phyloP scores from a whole-genome alignment of 2,329 filamentous ascomycete genomes.

The Stachybotrys chlorohalonatus region DNA sequence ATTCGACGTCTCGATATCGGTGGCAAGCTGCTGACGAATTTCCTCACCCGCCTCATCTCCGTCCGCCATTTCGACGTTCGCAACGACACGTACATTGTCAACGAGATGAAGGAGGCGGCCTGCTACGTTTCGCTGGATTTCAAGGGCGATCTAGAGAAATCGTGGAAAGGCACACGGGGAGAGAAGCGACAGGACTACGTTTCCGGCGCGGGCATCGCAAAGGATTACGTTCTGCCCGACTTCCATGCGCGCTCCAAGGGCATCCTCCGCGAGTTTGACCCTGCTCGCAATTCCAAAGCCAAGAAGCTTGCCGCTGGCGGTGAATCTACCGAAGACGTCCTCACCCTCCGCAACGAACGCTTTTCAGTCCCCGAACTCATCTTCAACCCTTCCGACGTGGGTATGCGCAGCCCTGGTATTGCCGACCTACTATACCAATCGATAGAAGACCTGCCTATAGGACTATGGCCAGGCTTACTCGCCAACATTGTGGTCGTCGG shows the following conservation, averaged over 20 bases:
- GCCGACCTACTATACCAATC: slow-evolving; percentile 76
- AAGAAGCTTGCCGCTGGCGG: slow-evolving; percentile 34
- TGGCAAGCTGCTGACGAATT: slow-evolving; percentile 88
- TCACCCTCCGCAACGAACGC: slow-evolving; percentile 85
- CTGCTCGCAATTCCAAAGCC: slow-evolving; percentile 46
- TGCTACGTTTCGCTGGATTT: slow-evolving; percentile 81
- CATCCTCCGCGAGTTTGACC: slow-evolving; percentile 68
- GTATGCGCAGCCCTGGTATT: slow-evolving; percentile 74
- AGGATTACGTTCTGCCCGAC: slow-evolving; percentile 90
- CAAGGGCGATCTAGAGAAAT: slow-evolving; percentile 64
- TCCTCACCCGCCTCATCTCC: slow-evolving; percentile 81
- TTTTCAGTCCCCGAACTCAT: slow-evolving; percentile 85
- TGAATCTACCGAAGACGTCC: slow-evolving; percentile 57
- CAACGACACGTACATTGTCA: slow-evolving; percentile 86
- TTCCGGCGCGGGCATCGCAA: slow-evolving; percentile 54
- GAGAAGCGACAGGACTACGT: slow-evolving; percentile 42
- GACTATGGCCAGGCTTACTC: slow-evolving; percentile 72
- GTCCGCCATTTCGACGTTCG: slow-evolving; percentile 92
- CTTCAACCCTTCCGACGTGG: slow-evolving; percentile 79
- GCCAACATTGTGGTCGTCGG: slow-evolving; percentile 86
- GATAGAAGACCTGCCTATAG: slow-evolving; percentile 65
- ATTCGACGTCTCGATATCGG: slow-evolving; percentile 82
- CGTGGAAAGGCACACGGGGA: slow-evolving; percentile 69
- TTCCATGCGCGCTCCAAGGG: slow-evolving; percentile 54
- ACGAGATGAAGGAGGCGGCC: slow-evolving; percentile 87